These are phyloP conservation scores for Trypanosoma conorhini DNA, from an alignment of 208 protist genomes.

Conservation along the genomic window DNA sequence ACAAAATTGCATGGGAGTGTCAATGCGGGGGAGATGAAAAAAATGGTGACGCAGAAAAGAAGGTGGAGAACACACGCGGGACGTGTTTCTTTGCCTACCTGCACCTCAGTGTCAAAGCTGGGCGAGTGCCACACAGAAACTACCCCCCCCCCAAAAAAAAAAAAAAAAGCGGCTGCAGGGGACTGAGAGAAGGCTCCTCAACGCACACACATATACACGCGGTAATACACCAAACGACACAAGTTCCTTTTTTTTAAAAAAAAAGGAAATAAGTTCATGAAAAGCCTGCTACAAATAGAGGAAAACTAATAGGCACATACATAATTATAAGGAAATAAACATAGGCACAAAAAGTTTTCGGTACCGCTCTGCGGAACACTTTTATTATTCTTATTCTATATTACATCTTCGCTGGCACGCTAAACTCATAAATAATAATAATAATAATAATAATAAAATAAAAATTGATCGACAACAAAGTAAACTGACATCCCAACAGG, in stretches of 20 bases:
- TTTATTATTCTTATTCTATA: too few species aligned
- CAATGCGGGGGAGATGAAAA: conserved; percentile 4
- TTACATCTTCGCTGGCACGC: too few species aligned
- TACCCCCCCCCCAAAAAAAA: conserved; percentile 10
- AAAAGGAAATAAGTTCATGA: not conserved
- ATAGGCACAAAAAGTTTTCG: too few species aligned
- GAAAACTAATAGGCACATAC: too few species aligned
- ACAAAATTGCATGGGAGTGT: not conserved
- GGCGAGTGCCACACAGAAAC: not conserved
- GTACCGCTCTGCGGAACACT: too few species aligned
- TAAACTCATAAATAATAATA: too few species aligned
- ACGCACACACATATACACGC: not conserved
- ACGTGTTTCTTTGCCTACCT: too few species aligned
- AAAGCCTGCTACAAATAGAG: too few species aligned
- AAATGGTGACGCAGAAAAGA: not conserved
- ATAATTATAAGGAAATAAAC: too few species aligned
- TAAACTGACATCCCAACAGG: not conserved
- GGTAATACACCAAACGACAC: not conserved
- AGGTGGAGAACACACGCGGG: too few species aligned
- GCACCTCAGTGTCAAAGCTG: not conserved
- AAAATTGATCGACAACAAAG: not conserved
- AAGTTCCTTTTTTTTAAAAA: not conserved
- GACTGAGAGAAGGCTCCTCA: too few species aligned
- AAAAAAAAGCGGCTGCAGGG: conserved; percentile 13
- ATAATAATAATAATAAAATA: too few species aligned